These are phyloP conservation scores for Alternaria arborescens DNA, from an alignment of 2,329 filamentous ascomycete genomes.

Conservation along the genomic window DNA sequence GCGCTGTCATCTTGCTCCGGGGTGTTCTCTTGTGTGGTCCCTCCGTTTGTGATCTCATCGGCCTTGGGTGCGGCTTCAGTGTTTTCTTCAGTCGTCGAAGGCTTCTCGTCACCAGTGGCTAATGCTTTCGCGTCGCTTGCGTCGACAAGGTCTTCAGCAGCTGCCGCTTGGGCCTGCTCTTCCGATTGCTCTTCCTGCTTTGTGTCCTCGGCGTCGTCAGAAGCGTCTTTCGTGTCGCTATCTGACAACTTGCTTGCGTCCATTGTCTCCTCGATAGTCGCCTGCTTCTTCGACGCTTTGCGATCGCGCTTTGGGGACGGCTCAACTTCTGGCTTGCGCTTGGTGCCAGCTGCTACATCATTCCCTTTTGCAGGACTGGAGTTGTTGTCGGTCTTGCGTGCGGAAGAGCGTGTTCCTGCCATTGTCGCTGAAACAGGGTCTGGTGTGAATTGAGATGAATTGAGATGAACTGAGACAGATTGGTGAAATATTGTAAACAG, in stretches of 20 bases:
- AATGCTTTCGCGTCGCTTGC: conserved; percentile 24
- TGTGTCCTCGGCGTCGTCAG: conserved; percentile 12
- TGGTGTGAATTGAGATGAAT: not conserved
- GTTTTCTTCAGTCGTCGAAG: conserved; percentile 9
- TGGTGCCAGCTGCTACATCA: conserved; percentile 47
- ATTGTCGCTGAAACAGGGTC: conserved; percentile 23
- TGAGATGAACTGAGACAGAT: not conserved
- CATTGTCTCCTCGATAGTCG: conserved; percentile 63
- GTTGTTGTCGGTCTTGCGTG: conserved; percentile 24
- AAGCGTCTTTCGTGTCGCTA: conserved; percentile 37
- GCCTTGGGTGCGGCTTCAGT: conserved; percentile 10
- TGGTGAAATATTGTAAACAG: not conserved
- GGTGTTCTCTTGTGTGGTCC: conserved; percentile 2
- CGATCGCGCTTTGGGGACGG: conserved; percentile 55
- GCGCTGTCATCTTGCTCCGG: conserved; percentile 15
- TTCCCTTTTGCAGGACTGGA: conserved; percentile 36
- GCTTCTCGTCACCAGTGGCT: conserved; percentile 23
- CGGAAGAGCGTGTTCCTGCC: conserved; percentile 41
- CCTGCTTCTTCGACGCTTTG: conserved; percentile 57
- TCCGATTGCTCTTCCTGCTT: conserved; percentile 20
- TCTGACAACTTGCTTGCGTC: conserved; percentile 49
- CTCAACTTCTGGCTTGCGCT: conserved; percentile 52
- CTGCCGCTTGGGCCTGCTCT: conserved; percentile 18
- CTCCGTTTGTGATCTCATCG: conserved; percentile 6
- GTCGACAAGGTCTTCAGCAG: conserved; percentile 2